Percentiles rank a stretch among this genome's conserved stretches.
Evolutionary conservation across 305 asterid species (phyloP).

Genomic region (Fraxinus latifolia): DNA sequence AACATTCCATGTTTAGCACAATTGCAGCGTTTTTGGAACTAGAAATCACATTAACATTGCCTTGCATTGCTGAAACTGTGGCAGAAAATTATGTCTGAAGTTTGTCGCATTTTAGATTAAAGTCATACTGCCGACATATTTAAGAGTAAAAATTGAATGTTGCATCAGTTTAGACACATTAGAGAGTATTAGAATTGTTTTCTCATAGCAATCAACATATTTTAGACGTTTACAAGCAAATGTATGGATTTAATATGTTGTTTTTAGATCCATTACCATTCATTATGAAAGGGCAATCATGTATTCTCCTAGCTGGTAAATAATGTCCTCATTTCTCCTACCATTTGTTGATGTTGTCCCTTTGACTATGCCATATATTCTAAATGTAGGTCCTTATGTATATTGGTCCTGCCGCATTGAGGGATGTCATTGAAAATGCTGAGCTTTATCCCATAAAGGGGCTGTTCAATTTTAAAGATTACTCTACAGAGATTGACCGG

Average conservation of each 20-base stretch:
- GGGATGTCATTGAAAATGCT: constrained; percentile 73
- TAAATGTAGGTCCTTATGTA: constrained; percentile 71
- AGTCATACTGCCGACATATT: neutral
- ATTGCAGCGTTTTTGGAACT: neutral
- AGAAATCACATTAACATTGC: neutral
- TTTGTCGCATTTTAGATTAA: neutral
- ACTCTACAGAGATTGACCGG: constrained; percentile 62
- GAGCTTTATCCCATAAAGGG: constrained; percentile 90
- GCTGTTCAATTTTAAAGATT: constrained; percentile 70
- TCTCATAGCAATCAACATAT: neutral
- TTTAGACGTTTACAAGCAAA: neutral
- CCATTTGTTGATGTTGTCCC: neutral
- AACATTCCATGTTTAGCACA: neutral
- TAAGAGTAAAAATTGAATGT: neutral
- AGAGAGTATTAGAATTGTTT: neutral
- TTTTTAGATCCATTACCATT: neutral
- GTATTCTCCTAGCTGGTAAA: neutral
- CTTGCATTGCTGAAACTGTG: neutral
- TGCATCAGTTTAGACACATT: neutral
- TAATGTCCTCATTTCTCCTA: neutral
- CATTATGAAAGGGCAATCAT: neutral
- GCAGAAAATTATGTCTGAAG: neutral
- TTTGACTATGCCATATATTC: constrained; percentile 13
- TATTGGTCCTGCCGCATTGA: constrained; percentile 75
- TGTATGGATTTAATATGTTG: neutral